Base-by-base conservation (phyloP, 495 filamentous ascomycete genomes). In the Penicillium samsonianum region DNA sequence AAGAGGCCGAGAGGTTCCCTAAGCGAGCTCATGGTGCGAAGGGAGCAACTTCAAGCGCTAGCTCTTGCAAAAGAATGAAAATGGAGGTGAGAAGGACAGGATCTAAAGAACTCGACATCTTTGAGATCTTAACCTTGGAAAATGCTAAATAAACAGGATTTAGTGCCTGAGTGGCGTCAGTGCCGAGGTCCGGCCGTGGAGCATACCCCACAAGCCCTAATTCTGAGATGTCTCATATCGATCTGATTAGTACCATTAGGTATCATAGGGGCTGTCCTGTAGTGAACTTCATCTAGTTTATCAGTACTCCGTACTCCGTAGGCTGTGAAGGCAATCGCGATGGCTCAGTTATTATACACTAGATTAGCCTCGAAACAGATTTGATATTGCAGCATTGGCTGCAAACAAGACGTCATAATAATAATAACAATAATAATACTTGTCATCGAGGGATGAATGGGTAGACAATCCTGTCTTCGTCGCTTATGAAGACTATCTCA, bases 1-100 rank as follows among this genome's bases (percentile, higher is more conserved):
- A 83, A 60, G 11, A 86, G 26, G 17, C 78, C 64, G 2, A 71
- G 43, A 0, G 76, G 64, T 35, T 56, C 72, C 11, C 62, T 65
- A 35, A 64, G 68, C 54, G 35, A 60, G 41, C 76, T 70, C 76
- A 80, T 81, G 17, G 44, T 59, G 46, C 25, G 7, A 43, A 33
- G 6, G 11, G 49, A 52, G 23, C 17, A 6, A 11, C 9, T 23
- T 55, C 30, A 6, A 20, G 35, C 43, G 12, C 42, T 35, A 30
- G 7, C 28, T 51, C 26, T 20, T 17, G 42, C 16, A 25, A 37
- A 23, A 44, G 40, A 23, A 44, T 40, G 33, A 9, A 2, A 5
- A 14, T 1, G 23, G 19, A 47, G 16, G 14, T 17, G 19, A 35
- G n/a, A 20, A 23, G 8, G 16, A 25, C 11, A 12, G 10, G n/a